Percentiles rank a stretch among this genome's conserved stretches.
Conservation (phyloP, 106 monocot species). For the Alisma plantagoaquatica region DNA sequence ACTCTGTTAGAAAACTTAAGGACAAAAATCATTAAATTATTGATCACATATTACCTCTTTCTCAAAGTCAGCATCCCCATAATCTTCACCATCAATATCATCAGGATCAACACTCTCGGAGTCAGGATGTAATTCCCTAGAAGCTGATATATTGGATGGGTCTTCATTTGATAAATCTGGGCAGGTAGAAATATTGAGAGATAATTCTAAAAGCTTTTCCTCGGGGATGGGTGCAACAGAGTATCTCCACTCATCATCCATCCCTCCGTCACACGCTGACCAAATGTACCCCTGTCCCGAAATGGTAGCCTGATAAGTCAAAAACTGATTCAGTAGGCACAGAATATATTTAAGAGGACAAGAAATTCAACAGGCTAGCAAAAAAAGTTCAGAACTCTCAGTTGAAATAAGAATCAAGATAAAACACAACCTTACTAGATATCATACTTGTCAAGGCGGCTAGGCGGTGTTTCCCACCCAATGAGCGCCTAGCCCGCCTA, state of each 20-base stretch:
- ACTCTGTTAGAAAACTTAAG: not conserved
- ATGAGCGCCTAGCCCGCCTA: too few relatives aligned
- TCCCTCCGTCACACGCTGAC: conserved; percentile 50
- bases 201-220: conserved; percentile 51
- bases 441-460: too few relatives aligned
- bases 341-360: too few relatives aligned
- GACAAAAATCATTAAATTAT: not conserved
- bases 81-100: conserved; percentile 39
- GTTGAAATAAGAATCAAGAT: too few relatives aligned
- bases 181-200: conserved; percentile 18
- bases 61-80: conserved; percentile 82
- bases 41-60: conserved; percentile 52
- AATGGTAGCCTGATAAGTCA: conserved; percentile 31
- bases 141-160: conserved; percentile 22
- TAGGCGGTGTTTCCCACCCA: too few relatives aligned
- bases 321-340: too few relatives aligned
- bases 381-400: not conserved
- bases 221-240: conserved; percentile 81
- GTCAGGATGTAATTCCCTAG: conserved; percentile 53
- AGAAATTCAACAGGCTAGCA: not conserved
- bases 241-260: conserved; percentile 80
- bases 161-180: conserved; percentile 44
- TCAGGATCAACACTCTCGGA: conserved; percentile 43
- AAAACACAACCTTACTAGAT: too few relatives aligned
- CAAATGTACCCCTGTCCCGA: conserved; percentile 85